A percentile compares a stretch with the other conserved stretches of the same genome.
Evolutionary conservation across 2,329 filamentous ascomycete genomes (phyloP).

Genomic region (Arthroderma uncinatum): DNA sequence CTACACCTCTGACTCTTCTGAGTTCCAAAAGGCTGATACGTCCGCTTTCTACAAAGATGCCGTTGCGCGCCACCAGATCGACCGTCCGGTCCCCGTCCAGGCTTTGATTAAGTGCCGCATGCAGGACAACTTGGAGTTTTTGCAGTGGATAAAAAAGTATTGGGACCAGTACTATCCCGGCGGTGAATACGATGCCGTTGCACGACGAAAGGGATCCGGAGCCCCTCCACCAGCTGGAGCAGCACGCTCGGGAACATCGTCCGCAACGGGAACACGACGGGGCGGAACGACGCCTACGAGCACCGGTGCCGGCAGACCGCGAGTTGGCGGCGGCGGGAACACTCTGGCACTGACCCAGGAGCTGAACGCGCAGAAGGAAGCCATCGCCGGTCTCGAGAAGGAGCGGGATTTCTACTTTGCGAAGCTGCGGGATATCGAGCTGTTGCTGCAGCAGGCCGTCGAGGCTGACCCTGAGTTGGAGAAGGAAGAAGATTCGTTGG

Average conservation of each 20-base stretch:
- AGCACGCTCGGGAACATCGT: conserved; percentile 39
- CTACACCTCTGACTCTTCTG: background rate
- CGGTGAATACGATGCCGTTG: conserved; percentile 87
- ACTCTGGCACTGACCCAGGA: conserved; percentile 68
- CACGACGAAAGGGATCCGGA: conserved; percentile 66
- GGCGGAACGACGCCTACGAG: conserved; percentile 50
- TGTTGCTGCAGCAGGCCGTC: conserved; percentile 83
- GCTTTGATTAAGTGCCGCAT: conserved; percentile 95
- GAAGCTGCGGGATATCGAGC: conserved; percentile 93
- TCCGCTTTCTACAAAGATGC: conserved; percentile 41
- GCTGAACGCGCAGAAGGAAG: conserved; percentile 84
- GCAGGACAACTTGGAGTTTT: conserved; percentile 98
- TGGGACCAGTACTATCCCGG: conserved; percentile 98
- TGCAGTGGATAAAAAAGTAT: conserved; percentile 92
- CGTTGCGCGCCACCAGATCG: conserved; percentile 77
- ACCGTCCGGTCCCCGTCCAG: conserved; percentile 82
- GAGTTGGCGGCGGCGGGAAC: conserved; percentile 43
- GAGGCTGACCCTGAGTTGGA: conserved; percentile 88
- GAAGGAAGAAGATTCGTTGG: conserved; percentile 80
- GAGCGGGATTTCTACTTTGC: conserved; percentile 99
- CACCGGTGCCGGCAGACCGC: conserved; percentile 37
- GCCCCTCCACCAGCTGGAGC: conserved; percentile 42
- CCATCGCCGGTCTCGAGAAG: conserved; percentile 83
- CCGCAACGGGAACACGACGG: conserved; percentile 39
- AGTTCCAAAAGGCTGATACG: background rate